Evolutionary conservation across 352 stramenopile genomes (phyloP).

Genomic region (Bremia lactucae): DNA sequence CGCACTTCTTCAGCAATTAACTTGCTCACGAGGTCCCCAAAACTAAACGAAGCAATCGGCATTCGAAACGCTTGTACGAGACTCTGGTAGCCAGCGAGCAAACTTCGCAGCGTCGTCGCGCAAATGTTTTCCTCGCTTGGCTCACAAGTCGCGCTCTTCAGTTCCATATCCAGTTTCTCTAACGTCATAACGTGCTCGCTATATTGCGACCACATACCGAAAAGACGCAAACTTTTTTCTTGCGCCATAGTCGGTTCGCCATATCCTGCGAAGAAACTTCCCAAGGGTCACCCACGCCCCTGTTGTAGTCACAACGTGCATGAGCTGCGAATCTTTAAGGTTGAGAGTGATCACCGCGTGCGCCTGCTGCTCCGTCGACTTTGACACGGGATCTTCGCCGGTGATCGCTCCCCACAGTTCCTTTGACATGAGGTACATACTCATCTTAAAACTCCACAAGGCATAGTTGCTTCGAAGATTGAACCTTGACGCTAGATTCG

Average conservation of each 20-base stretch:
- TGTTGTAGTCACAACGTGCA: neutral
- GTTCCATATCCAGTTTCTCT: neutral
- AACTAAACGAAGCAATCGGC: neutral
- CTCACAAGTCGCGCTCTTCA: neutral
- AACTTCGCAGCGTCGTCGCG: neutral
- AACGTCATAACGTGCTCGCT: neutral
- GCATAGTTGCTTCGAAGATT: neutral
- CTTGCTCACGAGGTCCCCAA: neutral
- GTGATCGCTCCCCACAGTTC: neutral
- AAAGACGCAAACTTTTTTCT: neutral
- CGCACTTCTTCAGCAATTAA: neutral
- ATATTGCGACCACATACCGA: neutral
- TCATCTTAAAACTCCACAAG: neutral
- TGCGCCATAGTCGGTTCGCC: neutral
- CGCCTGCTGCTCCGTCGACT: neutral
- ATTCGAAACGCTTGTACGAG: neutral
- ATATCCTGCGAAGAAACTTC: neutral
- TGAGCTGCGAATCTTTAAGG: neutral
- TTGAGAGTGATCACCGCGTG: neutral
- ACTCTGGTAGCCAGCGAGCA: neutral
- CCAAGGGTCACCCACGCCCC: neutral
- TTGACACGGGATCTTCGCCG: neutral
- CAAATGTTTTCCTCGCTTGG: neutral
- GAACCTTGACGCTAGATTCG: neutral
- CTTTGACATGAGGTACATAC: neutral